Evolutionary conservation across 2,329 filamentous ascomycete species (phyloP), one percentile per base, ranked within the genome.

Genomic region (Pseudogymnoascus sp.): DNA sequence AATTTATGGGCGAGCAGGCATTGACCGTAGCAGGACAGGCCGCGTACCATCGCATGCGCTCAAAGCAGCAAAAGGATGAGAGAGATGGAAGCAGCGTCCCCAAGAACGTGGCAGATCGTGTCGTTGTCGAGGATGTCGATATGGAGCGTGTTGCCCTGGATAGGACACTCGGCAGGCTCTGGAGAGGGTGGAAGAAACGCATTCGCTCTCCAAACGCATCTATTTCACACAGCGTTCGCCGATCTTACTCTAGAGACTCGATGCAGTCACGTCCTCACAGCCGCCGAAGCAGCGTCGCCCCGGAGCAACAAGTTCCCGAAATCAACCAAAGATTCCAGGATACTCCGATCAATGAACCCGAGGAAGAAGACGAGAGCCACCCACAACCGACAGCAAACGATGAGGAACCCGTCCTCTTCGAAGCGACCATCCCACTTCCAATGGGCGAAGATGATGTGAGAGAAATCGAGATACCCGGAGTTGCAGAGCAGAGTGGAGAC

Each of bases 141-240:
- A 91, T 97, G 81, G 95, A 97, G 73, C 91, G 93, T 69, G 85
- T 97, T 67, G 93, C 93, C 6, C 81, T 97, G 65, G 96, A 96
- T 72, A 84, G 92, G 64, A 93, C 91, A 2, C 79, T 99, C 1
- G 95, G 95, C 18, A 83, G 93, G 60, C 80, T 97, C 47, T 99
- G 95, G 95, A 86, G 95, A 69, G 89, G 90, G 26, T 99, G 95
- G 95, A 91, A 95, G 77, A 96, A 96, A 78, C 85, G 89, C 66
- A 82, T 90, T 69, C 84, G 90, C 64, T 81, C 82, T 5, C 83
- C 85, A 0, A 74, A 73, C 36, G 75, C 78, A 36, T 79, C 81
- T 40, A 73, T 78, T 60, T 76, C 79, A 57, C 75, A 79, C 37
- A 63, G 66, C 64, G 11, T 68, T 59, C n/a, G 45, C 36, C 77